phyloP scores from a whole-genome alignment of 2,329 filamentous ascomycete genomes.

The Pseudogymnoascus pannorum region DNA sequence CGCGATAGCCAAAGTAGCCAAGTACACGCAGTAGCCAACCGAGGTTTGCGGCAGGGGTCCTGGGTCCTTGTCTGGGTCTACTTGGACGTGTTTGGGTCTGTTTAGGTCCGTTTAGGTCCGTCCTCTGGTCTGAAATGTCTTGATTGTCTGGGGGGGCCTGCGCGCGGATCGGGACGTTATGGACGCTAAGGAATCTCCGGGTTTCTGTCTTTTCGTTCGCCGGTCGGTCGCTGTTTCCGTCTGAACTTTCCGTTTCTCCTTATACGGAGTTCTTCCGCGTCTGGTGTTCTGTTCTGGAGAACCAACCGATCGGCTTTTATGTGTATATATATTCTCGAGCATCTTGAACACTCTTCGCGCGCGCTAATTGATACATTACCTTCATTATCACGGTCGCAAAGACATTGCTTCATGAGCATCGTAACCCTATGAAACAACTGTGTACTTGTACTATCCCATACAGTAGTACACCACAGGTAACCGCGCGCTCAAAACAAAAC shows the following conservation, averaged over 20 bases:
- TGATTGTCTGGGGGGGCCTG: background rate
- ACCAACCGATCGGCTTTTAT: background rate
- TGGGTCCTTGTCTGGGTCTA: no score
- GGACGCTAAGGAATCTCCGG: background rate
- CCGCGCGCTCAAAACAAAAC: background rate
- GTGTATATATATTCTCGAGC: background rate
- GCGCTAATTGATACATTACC: background rate
- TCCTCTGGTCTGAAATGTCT: no score
- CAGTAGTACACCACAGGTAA: background rate
- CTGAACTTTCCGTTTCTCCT: background rate
- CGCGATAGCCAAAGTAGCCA: background rate
- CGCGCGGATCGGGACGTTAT: constrained; percentile 4
- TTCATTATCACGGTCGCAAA: background rate
- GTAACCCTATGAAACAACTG: background rate
- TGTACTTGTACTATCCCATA: background rate
- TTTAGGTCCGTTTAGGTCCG: background rate
- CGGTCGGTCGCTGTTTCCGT: no score
- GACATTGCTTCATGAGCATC: background rate
- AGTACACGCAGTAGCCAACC: background rate
- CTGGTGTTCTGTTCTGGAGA: background rate
- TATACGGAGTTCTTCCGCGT: background rate
- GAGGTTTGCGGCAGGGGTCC: constrained; percentile 1
- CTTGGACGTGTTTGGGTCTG: no score
- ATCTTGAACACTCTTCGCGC: background rate
- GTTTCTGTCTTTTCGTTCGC: background rate